phyloP scores from a whole-genome alignment of 2,329 filamentous ascomycete species.

The Rhinocladiella similis region DNA sequence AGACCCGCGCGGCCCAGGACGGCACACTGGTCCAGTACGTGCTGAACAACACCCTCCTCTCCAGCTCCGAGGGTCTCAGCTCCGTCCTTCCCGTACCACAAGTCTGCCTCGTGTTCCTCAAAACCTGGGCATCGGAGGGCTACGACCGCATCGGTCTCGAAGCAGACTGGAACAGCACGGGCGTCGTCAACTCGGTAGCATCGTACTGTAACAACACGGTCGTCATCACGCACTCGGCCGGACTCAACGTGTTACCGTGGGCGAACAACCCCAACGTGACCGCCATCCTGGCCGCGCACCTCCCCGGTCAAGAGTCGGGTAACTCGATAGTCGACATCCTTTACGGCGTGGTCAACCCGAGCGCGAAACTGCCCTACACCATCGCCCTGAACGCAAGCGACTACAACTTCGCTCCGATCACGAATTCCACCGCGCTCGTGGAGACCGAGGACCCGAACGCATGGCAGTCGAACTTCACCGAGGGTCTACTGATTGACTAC shows the following conservation, averaged over 20 bases:
- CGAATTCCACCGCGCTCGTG: slow-evolving; percentile 33
- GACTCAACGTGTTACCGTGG: slow-evolving; percentile 41
- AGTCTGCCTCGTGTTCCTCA: slow-evolving; percentile 61
- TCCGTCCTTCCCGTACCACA: slow-evolving; percentile 39
- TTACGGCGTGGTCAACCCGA: slow-evolving; percentile 76
- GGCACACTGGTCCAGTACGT: slow-evolving; percentile 33
- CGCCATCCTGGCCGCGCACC: slow-evolving; percentile 77
- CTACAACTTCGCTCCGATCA: slow-evolving; percentile 65
- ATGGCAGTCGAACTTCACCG: slow-evolving; percentile 72
- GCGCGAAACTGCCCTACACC: slow-evolving; percentile 76
- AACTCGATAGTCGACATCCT: slow-evolving; percentile 79
- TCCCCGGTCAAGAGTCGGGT: slow-evolving; percentile 81
- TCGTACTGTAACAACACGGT: slow-evolving; percentile 52
- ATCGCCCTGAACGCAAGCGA: slow-evolving; percentile 67
- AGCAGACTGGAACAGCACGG: slow-evolving; percentile 45
- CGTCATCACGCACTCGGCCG: slow-evolving; percentile 48
- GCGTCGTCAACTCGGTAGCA: slow-evolving; percentile 48
- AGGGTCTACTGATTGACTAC: slow-evolving; percentile 82
- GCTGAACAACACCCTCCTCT: slow-evolving; percentile 46
- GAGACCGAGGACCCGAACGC: slow-evolving; percentile 40
- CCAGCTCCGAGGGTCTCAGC: slow-evolving; percentile 6
- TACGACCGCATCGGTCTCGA: slow-evolving; percentile 42
- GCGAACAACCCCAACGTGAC: slow-evolving; percentile 63
- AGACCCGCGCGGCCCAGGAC: slow-evolving; percentile 27
- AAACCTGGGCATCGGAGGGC: slow-evolving; percentile 52